Conservation (phyloP, 768 basidiomycete species). For the Termitomyces sp. region DNA sequence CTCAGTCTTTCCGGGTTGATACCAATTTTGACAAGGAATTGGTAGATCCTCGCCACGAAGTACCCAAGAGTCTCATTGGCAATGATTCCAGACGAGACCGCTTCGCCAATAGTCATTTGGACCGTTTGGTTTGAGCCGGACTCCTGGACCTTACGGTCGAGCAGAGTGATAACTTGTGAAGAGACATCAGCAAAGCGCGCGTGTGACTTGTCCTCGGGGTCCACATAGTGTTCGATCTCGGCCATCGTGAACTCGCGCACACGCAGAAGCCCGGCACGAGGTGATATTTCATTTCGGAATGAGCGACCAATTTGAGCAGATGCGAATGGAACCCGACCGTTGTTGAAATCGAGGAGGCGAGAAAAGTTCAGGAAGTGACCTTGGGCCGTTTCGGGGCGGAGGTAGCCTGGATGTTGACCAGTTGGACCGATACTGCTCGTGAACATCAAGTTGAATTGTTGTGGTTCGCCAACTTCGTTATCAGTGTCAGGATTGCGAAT, state of each 20-base stretch:
- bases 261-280: constrained; percentile 91
- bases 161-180: constrained; percentile 68
- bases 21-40: constrained; percentile 88
- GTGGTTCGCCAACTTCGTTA: constrained; percentile 90
- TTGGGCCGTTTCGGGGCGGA: constrained; percentile 97
- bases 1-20: constrained; percentile 80
- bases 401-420: constrained; percentile 92
- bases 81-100: constrained; percentile 80
- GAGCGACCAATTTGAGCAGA: constrained; percentile 95
- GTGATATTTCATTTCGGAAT: constrained; percentile 98
- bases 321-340: constrained; percentile 93
- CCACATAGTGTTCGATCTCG: constrained; percentile 98
- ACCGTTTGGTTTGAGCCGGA: constrained; percentile 64
- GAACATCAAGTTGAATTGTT: constrained; percentile 99
- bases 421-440: constrained; percentile 96
- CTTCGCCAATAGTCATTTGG: constrained; percentile 80
- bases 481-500: constrained; percentile 90
- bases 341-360: constrained; percentile 96
- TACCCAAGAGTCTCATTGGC: constrained; percentile 98
- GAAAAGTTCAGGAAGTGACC: constrained; percentile 99
- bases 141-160: constrained; percentile 82
- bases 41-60: constrained; percentile 90
- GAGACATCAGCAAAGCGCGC: constrained; percentile 78
- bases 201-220: constrained; percentile 90
- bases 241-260: constrained; percentile 99